Base-by-base conservation (phyloP, 2,329 filamentous ascomycete species). In the Purpureocillium takamizusanense region DNA sequence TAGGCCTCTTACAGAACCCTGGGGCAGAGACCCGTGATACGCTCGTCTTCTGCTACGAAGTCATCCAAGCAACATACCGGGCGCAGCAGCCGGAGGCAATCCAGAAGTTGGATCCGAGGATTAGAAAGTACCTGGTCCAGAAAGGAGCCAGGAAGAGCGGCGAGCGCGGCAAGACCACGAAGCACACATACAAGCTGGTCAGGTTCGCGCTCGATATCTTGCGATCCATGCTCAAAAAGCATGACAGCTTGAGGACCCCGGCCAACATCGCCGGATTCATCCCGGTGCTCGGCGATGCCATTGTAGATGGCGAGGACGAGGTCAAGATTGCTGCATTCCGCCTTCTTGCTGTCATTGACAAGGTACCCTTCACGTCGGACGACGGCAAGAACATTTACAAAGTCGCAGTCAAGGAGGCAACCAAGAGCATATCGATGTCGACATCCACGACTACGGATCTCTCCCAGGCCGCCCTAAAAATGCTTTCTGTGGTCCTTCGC, bases 1-100 rank as follows among this genome's bases (percentile, higher is more conserved):
- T 84, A 7, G 94, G 92, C 25, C 69, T 98, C 4, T 61, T 94
- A 21, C 81, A 85, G 46, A 98, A 98, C 50, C 71, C 83, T 3
- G 81, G 80, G 0, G 81, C 86, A 0, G 79, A 83, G 46, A 86
- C 79, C 50, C 79, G 83, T 35, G 86, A 95, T 47, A 81, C 90
- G 31, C 66, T 98, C n/a, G 67, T 95, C 0, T 95, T 98, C 60
- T 95, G 89, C 57, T 97, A 95, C 56, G 87, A 97, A 58, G 75
- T 97, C 34, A 85, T 97, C 31, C 85, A 94, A 54, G 82, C 89
- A 45, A 84, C 86, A 1, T 94, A 95, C 59, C 76, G 76, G 42
- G 76, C 74, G 41, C 69, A 72, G 38, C 74, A 69, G 49, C 69
- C 66, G 7, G 56, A 66, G 52, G 64, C 58, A 15, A 67, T 70